Evolutionary conservation across 2,329 filamentous ascomycete genomes (phyloP).

Genomic region (Didymella sp.): DNA sequence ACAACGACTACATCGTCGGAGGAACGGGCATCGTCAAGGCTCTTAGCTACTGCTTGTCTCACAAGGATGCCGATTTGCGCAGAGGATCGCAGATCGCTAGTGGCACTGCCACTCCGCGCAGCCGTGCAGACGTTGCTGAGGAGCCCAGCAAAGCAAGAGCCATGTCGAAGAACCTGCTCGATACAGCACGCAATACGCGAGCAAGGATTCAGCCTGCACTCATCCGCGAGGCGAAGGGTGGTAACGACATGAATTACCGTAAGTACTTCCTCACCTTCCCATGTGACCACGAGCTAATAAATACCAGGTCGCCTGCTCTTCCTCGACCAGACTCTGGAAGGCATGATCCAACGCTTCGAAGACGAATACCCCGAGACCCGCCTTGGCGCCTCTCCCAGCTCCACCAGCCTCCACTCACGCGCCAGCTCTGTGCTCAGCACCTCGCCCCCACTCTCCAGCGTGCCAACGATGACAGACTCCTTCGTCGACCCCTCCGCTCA

Average conservation of each 20-base stretch:
- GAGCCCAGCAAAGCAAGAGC: constrained; percentile 61
- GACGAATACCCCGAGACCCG: constrained; percentile 94
- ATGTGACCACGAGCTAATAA: constrained; percentile 24
- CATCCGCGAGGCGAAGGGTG: constrained; percentile 72
- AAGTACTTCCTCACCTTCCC: constrained; percentile 51
- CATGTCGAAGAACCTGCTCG: constrained; percentile 89
- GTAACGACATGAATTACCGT: constrained; percentile 80
- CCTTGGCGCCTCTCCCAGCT: constrained; percentile 49
- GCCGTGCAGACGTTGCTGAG: constrained; percentile 26
- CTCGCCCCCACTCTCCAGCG: constrained; percentile 39
- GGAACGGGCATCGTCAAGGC: constrained; percentile 96
- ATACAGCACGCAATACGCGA: constrained; percentile 88
- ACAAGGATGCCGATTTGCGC: constrained; percentile 68
- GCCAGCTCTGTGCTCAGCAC: constrained; percentile 43
- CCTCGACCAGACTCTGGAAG: constrained; percentile 84
- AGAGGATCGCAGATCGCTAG: constrained; percentile 53
- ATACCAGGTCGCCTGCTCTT: constrained; percentile 75
- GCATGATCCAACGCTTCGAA: constrained; percentile 94
- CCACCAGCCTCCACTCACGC: constrained; percentile 37
- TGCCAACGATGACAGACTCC: constrained; percentile 42
- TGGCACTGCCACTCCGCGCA: constrained; percentile 63
- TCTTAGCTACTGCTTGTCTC: constrained; percentile 85
- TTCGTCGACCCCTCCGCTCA: constrained; percentile 34
- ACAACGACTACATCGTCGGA: constrained; percentile 94
- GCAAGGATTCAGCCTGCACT: constrained; percentile 83